Evolutionary conservation across 2,329 filamentous ascomycete genomes (phyloP).

Genomic region (Bisporella sp.): DNA sequence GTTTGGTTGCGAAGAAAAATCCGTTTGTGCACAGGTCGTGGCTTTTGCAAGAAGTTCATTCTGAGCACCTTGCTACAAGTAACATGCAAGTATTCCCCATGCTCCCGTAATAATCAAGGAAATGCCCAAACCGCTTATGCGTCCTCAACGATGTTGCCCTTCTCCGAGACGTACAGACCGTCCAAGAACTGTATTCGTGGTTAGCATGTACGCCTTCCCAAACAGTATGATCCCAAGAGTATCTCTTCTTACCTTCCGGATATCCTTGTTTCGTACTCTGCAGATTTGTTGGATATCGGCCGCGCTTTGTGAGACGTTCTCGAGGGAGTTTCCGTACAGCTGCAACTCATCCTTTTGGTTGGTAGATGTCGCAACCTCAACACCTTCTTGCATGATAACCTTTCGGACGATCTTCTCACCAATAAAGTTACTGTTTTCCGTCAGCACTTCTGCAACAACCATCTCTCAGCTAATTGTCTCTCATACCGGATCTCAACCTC

Average conservation of each 20-base stretch:
- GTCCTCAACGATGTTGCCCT: constrained; percentile 83
- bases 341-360: constrained; percentile 97
- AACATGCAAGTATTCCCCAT: constrained; percentile 26
- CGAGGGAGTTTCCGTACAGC: constrained; percentile 88
- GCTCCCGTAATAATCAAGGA: constrained; percentile 21
- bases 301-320: constrained; percentile 94
- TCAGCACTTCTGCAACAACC: constrained; percentile 24
- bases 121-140: constrained; percentile 14
- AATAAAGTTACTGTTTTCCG: constrained; percentile 73
- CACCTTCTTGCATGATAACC: constrained; percentile 82
- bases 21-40: background rate
- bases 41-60: constrained; percentile 26
- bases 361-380: constrained; percentile 84
- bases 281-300: constrained; percentile 99
- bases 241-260: constrained; percentile 71
- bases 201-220: constrained; percentile 3
- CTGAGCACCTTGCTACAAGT: constrained; percentile 24
- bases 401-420: constrained; percentile 98
- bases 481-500: constrained; percentile 96
- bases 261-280: constrained; percentile 99
- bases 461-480: background rate
- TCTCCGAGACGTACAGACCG: constrained; percentile 99
- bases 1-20: too few relatives aligned
- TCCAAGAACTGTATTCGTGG: constrained; percentile 75
- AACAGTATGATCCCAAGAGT: too few relatives aligned